Conservation (phyloP, 2,329 filamentous ascomycete genomes). For the Epichloe typhina region DNA sequence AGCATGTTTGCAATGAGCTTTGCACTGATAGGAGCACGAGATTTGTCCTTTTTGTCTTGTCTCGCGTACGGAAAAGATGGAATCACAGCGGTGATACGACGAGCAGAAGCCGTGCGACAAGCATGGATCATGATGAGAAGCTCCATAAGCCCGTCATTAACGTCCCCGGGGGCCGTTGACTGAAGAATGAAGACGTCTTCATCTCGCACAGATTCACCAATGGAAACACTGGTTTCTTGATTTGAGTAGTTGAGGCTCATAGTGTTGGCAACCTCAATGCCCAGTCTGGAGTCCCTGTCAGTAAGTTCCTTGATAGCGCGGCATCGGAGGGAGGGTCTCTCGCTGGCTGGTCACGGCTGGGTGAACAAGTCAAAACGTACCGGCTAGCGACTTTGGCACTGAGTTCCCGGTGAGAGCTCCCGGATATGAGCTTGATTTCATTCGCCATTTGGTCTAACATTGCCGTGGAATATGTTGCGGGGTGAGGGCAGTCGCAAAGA, state of each 20-base stretch:
- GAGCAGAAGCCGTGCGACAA: slow-evolving; percentile 56
- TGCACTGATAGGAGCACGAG: slow-evolving; percentile 87
- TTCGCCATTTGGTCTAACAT: slow-evolving; percentile 36
- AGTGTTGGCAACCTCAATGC: slow-evolving; percentile 66
- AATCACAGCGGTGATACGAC: slow-evolving; percentile 87
- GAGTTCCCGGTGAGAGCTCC: slow-evolving; percentile 34
- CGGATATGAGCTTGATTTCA: slow-evolving; percentile 39
- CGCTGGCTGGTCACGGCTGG: neutral
- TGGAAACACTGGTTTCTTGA: slow-evolving; percentile 80
- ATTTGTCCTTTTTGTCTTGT: slow-evolving; percentile 97
- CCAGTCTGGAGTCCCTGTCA: slow-evolving; percentile 39
- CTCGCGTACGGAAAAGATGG: slow-evolving; percentile 94
- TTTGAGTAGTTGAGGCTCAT: slow-evolving; percentile 77
- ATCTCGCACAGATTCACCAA: slow-evolving; percentile 90
- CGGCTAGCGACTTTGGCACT: slow-evolving; percentile 31
- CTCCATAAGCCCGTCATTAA: slow-evolving; percentile 98
- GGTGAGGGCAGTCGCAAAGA: neutral
- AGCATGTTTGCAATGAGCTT: slow-evolving; percentile 97
- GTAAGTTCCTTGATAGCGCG: slow-evolving; percentile 6
- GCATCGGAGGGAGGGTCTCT: neutral
- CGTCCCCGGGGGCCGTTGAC: slow-evolving; percentile 81
- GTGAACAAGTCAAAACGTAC: slow-evolving; percentile 17
- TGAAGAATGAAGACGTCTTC: slow-evolving; percentile 98
- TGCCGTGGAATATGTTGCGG: slow-evolving; percentile 7
- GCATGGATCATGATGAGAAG: slow-evolving; percentile 97